These are phyloP conservation scores for Falciphora oryzae DNA, from an alignment of 2,329 filamentous ascomycete genomes.

Conservation along the genomic window DNA sequence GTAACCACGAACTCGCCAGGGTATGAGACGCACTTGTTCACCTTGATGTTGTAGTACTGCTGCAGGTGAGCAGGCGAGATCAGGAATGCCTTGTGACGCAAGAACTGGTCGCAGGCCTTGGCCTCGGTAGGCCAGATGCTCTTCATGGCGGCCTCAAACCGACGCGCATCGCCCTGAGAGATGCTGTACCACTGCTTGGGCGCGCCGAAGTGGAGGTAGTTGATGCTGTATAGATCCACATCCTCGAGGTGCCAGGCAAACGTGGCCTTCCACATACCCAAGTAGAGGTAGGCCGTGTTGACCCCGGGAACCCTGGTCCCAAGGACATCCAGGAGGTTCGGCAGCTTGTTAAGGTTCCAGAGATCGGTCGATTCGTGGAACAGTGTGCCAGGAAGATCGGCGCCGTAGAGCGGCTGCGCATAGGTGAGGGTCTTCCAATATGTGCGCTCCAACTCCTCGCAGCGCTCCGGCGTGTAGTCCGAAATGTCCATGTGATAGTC, in stretches of 20 bases:
- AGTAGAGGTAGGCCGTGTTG: constrained; percentile 94
- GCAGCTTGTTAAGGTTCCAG: constrained; percentile 95
- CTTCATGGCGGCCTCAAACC: constrained; percentile 93
- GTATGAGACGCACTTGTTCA: constrained; percentile 92
- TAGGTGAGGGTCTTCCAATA: constrained; percentile 99
- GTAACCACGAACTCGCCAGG: constrained; percentile 98
- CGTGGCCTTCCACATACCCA: constrained; percentile 99
- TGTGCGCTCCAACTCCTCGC: constrained; percentile 85
- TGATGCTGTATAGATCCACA: constrained; percentile 98
- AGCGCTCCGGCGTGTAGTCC: constrained; percentile 85
- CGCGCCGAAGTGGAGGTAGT: constrained; percentile 97
- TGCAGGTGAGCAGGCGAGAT: constrained; percentile 87
- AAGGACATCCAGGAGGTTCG: constrained; percentile 87
- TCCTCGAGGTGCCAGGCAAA: constrained; percentile 99
- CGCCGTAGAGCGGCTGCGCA: constrained; percentile 89
- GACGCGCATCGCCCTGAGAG: constrained; percentile 86
- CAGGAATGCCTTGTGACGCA: constrained; percentile 95
- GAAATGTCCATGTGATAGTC: constrained; percentile 85
- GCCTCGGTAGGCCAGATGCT: constrained; percentile 91
- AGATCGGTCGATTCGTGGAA: constrained; percentile 78
- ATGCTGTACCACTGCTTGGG: constrained; percentile 99
- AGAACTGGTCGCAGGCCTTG: constrained; percentile 92
- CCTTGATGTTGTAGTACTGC: constrained; percentile 87
- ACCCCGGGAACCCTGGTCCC: constrained; percentile 95
- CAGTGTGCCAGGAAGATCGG: constrained; percentile 91